Evolutionary conservation across 2,329 filamentous ascomycete genomes (phyloP), one percentile per base, ranked within the genome.

Genomic region (Exophiala mesophila): DNA sequence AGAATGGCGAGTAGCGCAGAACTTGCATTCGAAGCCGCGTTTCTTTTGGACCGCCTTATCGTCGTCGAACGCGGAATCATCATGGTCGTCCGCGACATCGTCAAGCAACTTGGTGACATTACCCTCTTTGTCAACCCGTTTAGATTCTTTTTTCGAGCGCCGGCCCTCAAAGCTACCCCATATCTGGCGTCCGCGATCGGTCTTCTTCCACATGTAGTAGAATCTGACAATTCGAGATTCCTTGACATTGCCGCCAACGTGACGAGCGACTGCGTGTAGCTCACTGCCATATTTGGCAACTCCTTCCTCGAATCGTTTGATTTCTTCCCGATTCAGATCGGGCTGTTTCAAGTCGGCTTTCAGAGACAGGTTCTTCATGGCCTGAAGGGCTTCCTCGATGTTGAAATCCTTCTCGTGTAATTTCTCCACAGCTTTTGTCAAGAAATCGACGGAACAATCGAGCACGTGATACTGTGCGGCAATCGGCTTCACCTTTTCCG

Each of bases 201-300:
- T 88, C 66, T 97, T 97, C 69, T 98, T 98, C 92, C 92, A 98
- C 53, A 86, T 86, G 62, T 98, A 98, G 65, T 97, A 98, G 60
- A 85, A 94, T 3, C 92, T 85, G 18, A 94, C 88, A 49, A 96
- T 83, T 45, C 87, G 79, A 37, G 83, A 81, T 49, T 88, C 81
- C 29, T 78, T 80, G 54, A 92, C 79, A 0, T 83, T 86, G 63
- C 88, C 89, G n/a, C 67, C 66, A 57, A 96, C 86, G 62, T 95
- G 85, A 54, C 85, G 82, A 52, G 82, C 88, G 46, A 97, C 83
- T 34, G 77, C 76, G 53, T 87, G 78, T 56, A 94, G 80, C 65
- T 98, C 92, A 0, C 90, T 96, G 16, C 92, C 92, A 59, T 83
- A 94, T 60, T 92, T 95, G 34, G 78, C 70, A 8, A 98, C 86